Base-by-base conservation (phyloP, 129 eudicot genomes). In the Deinandra increscens region DNA sequence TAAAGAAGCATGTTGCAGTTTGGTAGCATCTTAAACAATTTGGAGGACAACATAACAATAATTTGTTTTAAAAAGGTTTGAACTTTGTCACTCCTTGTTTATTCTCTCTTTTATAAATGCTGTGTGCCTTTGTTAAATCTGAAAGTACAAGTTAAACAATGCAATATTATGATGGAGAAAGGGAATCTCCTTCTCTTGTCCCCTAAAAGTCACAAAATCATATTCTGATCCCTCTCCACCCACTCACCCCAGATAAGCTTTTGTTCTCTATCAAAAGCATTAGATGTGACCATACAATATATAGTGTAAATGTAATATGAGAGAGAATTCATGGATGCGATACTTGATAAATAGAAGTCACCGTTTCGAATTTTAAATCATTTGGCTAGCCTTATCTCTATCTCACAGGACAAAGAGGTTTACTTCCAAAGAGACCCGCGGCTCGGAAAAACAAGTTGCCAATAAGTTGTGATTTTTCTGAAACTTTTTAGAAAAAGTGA, bases 221-320 rank as follows among this genome's bases (percentile, higher is more conserved):
- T 78, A 82, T 82, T 82, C 86, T 78, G 83, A 82, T 82, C 80
- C 83, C 74, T 54, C n/a, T 72, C 75, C 82, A 74, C 81, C 85
- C 85, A 74, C 81, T 81, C 85, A 70, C 67, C 69, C 70, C 61
- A 64, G 49, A 63, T 73, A 68, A 75, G 72, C 50, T 49, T 74
- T 68, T 74, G 66, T 34, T 74, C 71, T 67, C 71, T 84, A 61
- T 65, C 34, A 78, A 75, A 78, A 74, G 86, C 67, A 78, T 72
- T 51, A 63, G 89, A 84, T 78, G 89, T 81, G 84, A 81, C 86
- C 72, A 71, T 70, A 77, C 79, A 70, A 60, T 31, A 38, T 12
- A 37, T 49, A 34, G 46, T 75, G 64, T 72, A n/a, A 49, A 70
- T 42, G 66, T 26, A 26, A 53, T 54, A 58, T 66, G 73, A 17